phyloP scores from a whole-genome alignment of 2,329 filamentous ascomycete genomes.

The Cytospora chrysosperma region DNA sequence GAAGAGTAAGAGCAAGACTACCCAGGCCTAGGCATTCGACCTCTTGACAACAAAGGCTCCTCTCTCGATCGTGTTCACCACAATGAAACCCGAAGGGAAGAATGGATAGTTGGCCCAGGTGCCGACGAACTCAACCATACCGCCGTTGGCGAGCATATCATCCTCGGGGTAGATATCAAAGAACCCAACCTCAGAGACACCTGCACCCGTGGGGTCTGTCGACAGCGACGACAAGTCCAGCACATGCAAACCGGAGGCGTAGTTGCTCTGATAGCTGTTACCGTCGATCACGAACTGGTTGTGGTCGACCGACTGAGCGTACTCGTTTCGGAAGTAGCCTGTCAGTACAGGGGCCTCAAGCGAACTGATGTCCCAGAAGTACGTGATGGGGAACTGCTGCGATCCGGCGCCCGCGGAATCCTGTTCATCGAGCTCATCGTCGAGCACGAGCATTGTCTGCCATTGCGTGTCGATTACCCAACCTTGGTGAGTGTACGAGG shows the following conservation, averaged over 20 bases:
- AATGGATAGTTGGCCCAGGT: conserved; percentile 47
- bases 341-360: conserved; percentile 43
- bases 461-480: conserved; percentile 47
- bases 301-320: conserved; percentile 42
- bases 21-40: conserved; percentile 5
- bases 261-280: conserved; percentile 46
- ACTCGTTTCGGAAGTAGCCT: conserved; percentile 39
- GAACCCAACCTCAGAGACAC: conserved; percentile 44
- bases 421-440: conserved; percentile 53
- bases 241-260: conserved; percentile 42
- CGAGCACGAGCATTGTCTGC: conserved; percentile 46
- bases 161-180: conserved; percentile 51
- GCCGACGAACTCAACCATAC: conserved; percentile 38
- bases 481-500: conserved; percentile 58
- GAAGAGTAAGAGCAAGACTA: neutral
- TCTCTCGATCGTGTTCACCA: conserved; percentile 50
- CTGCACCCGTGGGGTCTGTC: conserved; percentile 37
- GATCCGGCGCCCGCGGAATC: conserved; percentile 40
- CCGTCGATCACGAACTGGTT: conserved; percentile 45
- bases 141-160: conserved; percentile 38
- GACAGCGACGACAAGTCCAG: conserved; percentile 35
- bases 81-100: conserved; percentile 38
- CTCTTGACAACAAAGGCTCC: conserved; percentile 40
- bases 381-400: conserved; percentile 46
- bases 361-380: conserved; percentile 48